Evolutionary conservation across 73 alveolate genomes (phyloP).

Genomic region (Paramecium sexaurelia): DNA sequence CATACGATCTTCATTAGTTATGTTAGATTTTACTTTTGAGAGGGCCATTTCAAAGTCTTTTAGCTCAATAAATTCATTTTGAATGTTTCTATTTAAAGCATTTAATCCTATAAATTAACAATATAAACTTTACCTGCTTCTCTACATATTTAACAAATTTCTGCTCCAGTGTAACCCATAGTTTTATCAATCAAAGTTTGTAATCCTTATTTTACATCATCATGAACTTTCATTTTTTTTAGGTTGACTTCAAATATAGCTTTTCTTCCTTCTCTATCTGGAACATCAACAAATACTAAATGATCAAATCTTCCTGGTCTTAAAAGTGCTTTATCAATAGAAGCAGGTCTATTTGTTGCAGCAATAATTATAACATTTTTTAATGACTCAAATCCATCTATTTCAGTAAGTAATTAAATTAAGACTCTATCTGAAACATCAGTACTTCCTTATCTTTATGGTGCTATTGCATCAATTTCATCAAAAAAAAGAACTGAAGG

Average conservation of each 20-base stretch:
- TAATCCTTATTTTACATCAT: slow-evolving; percentile 45
- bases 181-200: slow-evolving; percentile 66
- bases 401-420: slow-evolving; percentile 82
- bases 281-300: slow-evolving; percentile 82
- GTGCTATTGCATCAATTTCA: slow-evolving; percentile 81
- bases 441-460: slow-evolving; percentile 64
- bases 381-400: slow-evolving; percentile 92
- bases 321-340: slow-evolving; percentile 87
- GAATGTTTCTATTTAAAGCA: slow-evolving; percentile 55
- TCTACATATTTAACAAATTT: slow-evolving; percentile 74
- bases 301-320: slow-evolving; percentile 97
- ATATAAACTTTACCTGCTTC: slow-evolving; percentile 74
- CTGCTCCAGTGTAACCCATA: slow-evolving; percentile 81
- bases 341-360: slow-evolving; percentile 91
- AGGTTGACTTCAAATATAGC: slow-evolving; percentile 76
- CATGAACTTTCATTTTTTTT: slow-evolving; percentile 50
- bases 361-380: slow-evolving; percentile 85
- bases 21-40: slow-evolving; percentile 55
- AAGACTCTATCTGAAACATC: slow-evolving; percentile 70
- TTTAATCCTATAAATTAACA: background rate
- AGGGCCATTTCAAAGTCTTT: slow-evolving; percentile 38
- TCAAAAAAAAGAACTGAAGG: slow-evolving; percentile 99
- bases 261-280: slow-evolving; percentile 81
- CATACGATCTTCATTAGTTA: background rate
- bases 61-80: slow-evolving; percentile 6